Evolutionary conservation across 2,329 filamentous ascomycete genomes (phyloP).

Genomic region (Ilyonectria sp.): DNA sequence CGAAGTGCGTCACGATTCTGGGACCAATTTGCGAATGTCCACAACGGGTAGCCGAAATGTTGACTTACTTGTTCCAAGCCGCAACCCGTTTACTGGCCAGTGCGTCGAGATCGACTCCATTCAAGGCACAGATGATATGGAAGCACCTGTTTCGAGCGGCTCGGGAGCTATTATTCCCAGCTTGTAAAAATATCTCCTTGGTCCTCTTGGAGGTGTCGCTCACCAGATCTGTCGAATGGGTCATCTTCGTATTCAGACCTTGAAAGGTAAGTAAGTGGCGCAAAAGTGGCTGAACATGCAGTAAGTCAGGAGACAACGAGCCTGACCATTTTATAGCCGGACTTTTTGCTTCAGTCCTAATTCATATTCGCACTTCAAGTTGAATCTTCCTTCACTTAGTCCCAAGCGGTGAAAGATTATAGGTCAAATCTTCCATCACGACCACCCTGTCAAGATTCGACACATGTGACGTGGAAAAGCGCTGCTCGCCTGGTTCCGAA

Average conservation of each 20-base stretch:
- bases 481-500: too few relatives aligned
- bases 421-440: too few relatives aligned
- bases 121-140: background rate
- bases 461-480: too few relatives aligned
- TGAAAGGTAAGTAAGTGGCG: background rate
- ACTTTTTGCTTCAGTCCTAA: too few relatives aligned
- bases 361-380: too few relatives aligned
- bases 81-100: background rate
- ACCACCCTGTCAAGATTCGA: too few relatives aligned
- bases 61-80: conserved; percentile 14
- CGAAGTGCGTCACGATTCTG: background rate
- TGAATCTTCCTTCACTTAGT: too few relatives aligned
- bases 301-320: background rate
- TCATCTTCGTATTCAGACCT: background rate
- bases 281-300: background rate
- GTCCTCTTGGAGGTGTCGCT: background rate
- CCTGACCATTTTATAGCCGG: too few relatives aligned
- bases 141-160: background rate
- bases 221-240: background rate
- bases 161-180: background rate
- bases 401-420: too few relatives aligned
- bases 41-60: background rate
- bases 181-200: background rate
- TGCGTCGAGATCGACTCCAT: background rate
- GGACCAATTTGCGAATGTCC: background rate